A percentile compares a stretch with the other conserved stretches of the same genome.
phyloP scores from a whole-genome alignment of 768 basidiomycete genomes.

The Pisolithus microcarpus region DNA sequence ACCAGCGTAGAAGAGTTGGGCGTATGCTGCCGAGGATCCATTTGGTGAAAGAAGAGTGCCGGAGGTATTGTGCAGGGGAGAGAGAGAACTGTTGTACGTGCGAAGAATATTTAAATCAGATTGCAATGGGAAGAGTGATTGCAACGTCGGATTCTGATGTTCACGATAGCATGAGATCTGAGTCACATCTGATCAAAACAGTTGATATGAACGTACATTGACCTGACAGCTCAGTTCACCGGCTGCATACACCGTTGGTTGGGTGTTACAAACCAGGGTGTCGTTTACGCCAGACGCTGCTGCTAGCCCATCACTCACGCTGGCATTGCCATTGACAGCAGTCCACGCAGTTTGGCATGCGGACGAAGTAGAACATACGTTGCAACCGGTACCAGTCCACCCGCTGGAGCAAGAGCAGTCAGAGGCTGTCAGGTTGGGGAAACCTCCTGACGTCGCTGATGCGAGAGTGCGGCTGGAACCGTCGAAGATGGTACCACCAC shows the following conservation, averaged over 20 bases:
- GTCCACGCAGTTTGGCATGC: constrained; percentile 65
- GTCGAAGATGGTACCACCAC: constrained; percentile 79
- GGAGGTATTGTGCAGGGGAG: constrained; percentile 43
- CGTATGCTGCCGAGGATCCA: constrained; percentile 49
- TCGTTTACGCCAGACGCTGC: constrained; percentile 40
- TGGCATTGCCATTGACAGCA: constrained; percentile 32
- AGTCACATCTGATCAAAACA: neutral
- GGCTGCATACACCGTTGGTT: constrained; percentile 66
- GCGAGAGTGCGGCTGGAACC: constrained; percentile 45
- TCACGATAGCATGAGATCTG: neutral
- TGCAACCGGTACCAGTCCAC: constrained; percentile 75
- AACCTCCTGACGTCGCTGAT: constrained; percentile 31
- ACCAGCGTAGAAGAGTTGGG: constrained; percentile 72
- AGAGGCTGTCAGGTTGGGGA: constrained; percentile 60
- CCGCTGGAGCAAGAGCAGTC: constrained; percentile 65
- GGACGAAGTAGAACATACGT: constrained; percentile 61
- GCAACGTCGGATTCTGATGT: constrained; percentile 74
- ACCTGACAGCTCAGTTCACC: constrained; percentile 84
- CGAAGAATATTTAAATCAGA: constrained; percentile 77
- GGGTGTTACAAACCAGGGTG: constrained; percentile 67
- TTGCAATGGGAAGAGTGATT: constrained; percentile 61
- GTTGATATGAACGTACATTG: constrained; percentile 43
- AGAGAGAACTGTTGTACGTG: constrained; percentile 59
- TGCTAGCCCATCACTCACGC: constrained; percentile 22
- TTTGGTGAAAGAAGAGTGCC: constrained; percentile 35